A percentile compares a stretch with the other conserved stretches of the same genome.
phyloP scores from a whole-genome alignment of 192 early-diverging fungal species.

The Backusella parvicylindrica region DNA sequence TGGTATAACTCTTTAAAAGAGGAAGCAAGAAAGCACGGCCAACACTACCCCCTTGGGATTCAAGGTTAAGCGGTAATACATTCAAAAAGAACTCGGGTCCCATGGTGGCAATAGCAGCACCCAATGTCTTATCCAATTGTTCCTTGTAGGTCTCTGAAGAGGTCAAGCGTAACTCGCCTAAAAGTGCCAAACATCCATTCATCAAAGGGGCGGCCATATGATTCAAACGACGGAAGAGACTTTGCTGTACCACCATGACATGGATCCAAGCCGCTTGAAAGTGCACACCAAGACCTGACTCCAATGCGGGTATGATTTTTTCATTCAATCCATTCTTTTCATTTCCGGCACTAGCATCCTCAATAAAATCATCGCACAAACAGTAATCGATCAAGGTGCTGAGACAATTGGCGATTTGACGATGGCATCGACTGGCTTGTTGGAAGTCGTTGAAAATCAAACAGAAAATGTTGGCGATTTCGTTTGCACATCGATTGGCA shows the following conservation, averaged over 20 bases:
- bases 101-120: conserved; percentile 73
- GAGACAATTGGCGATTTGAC: conserved; percentile 65
- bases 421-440: conserved; percentile 43
- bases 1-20: conserved; percentile 70
- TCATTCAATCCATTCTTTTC: conserved; percentile 39
- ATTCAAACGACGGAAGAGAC: conserved; percentile 76
- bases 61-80: conserved; percentile 83
- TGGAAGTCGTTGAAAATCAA: conserved; percentile 65
- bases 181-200: conserved; percentile 51
- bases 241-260: conserved; percentile 71
- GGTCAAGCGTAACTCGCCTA: conserved; percentile 81
- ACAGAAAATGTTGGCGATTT: conserved; percentile 54
- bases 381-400: conserved; percentile 67
- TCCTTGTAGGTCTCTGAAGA: conserved; percentile 81
- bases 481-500: conserved; percentile 44
- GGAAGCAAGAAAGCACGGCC: conserved; percentile 92
- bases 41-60: conserved; percentile 45
- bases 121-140: conserved; percentile 79
- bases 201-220: conserved; percentile 54
- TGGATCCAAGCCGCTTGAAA: conserved; percentile 83
- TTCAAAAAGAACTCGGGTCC: conserved; percentile 76
- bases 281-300: conserved; percentile 66
- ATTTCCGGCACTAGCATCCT: conserved; percentile 39
- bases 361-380: conserved; percentile 75
- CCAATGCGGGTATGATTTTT: conserved; percentile 44